Evolutionary conservation across 768 basidiomycete genomes (phyloP).

Genomic region (Tylopilus intermedius): DNA sequence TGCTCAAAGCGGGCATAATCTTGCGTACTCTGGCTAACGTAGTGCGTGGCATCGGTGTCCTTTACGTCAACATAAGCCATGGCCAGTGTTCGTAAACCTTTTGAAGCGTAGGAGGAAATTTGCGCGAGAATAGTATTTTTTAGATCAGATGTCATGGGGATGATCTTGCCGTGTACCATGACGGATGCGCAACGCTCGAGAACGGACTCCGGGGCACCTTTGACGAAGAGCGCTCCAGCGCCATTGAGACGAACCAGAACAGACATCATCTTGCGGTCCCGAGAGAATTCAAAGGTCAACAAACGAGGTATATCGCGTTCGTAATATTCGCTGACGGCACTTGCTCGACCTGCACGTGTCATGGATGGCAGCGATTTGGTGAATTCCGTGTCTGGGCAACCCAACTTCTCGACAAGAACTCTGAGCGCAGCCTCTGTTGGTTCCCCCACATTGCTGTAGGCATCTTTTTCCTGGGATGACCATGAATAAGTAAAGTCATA

Average conservation of each 20-base stretch:
- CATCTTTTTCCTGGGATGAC: slow-evolving; percentile 60
- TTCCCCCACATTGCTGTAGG: slow-evolving; percentile 85
- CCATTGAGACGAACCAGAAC: slow-evolving; percentile 75
- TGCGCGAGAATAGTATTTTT: slow-evolving; percentile 57
- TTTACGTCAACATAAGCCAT: slow-evolving; percentile 79
- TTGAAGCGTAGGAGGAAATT: slow-evolving; percentile 68
- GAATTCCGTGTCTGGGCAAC: slow-evolving; percentile 58
- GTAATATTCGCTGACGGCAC: slow-evolving; percentile 80
- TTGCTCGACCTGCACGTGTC: slow-evolving; percentile 59
- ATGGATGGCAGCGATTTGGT: slow-evolving; percentile 55
- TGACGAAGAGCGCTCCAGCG: slow-evolving; percentile 79
- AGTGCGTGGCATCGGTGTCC: slow-evolving; percentile 75
- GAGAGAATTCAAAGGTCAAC: slow-evolving; percentile 94
- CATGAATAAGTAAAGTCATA: slow-evolving; percentile 1
- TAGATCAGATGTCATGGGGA: slow-evolving; percentile 62
- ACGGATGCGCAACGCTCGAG: slow-evolving; percentile 82
- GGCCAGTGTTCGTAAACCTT: slow-evolving; percentile 87
- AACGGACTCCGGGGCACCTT: slow-evolving; percentile 95
- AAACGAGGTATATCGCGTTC: slow-evolving; percentile 72
- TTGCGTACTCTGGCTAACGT: slow-evolving; percentile 68
- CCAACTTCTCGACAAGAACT: slow-evolving; percentile 92
- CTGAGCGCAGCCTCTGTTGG: slow-evolving; percentile 97
- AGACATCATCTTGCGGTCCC: slow-evolving; percentile 99
- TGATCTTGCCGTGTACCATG: slow-evolving; percentile 55
- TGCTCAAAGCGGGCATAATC: slow-evolving; percentile 91